Conservation (phyloP, 2,329 filamentous ascomycete species). For the Verticillium nonalfalfae region DNA sequence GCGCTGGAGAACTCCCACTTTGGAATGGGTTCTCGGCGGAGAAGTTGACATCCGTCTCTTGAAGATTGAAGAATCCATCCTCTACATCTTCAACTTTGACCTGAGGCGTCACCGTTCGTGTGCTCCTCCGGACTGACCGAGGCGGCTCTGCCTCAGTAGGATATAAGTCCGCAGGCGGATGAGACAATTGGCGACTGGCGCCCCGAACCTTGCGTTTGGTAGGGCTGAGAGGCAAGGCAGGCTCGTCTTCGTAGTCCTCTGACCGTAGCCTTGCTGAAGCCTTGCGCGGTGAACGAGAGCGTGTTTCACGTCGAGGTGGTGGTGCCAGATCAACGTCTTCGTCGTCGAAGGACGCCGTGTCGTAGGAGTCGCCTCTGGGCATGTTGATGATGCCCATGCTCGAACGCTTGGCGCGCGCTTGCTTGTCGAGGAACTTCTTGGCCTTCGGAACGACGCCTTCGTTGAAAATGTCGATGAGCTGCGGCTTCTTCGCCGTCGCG, state of each 20-base stretch:
- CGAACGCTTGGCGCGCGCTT: slow-evolving; percentile 75
- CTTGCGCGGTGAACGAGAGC: slow-evolving; percentile 51
- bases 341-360: slow-evolving; percentile 55
- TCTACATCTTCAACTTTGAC: slow-evolving; percentile 50
- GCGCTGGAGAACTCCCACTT: slow-evolving; percentile 66
- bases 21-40: slow-evolving; percentile 94
- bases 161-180: slow-evolving; percentile 45
- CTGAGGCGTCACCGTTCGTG: slow-evolving; percentile 44
- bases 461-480: slow-evolving; percentile 80
- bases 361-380: slow-evolving; percentile 36
- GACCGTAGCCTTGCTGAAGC: slow-evolving; percentile 44
- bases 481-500: slow-evolving; percentile 83
- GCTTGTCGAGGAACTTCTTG: slow-evolving; percentile 66
- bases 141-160: slow-evolving; percentile 18
- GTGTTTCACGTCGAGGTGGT: slow-evolving; percentile 40
- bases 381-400: slow-evolving; percentile 76
- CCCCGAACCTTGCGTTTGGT: slow-evolving; percentile 50
- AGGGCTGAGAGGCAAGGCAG: slow-evolving; percentile 30
- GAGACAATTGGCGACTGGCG: slow-evolving; percentile 46
- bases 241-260: slow-evolving; percentile 34
- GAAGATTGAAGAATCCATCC: slow-evolving; percentile 33
- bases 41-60: slow-evolving; percentile 49
- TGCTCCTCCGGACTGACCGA: slow-evolving; percentile 40
- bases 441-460: slow-evolving; percentile 73
- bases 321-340: slow-evolving; percentile 53